Evolutionary conservation across 345 rosid species (phyloP), one percentile per base, ranked within the genome.

Genomic region (Aethionema arabicum): DNA sequence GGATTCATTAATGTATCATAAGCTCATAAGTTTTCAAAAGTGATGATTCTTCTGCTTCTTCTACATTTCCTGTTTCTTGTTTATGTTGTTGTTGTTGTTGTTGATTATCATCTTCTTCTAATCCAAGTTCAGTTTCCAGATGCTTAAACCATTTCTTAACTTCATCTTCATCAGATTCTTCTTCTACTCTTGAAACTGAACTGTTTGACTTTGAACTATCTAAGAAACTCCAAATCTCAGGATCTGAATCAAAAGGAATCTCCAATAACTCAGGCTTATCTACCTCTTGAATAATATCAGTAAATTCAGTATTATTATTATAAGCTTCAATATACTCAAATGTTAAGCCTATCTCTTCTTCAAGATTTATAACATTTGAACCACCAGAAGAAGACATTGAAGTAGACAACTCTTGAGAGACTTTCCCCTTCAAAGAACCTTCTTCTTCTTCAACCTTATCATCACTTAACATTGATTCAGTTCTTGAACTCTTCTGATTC

Each of bases 151-250:
- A 86, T 53, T 72, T 72, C 59, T 42, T 74, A 11, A 68, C 77
- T 43, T 82, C 95, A 35, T 29, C 76, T 0, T 76, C 79, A 33
- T 52, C 67, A 59, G 45, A 56, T 11, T 52, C 15, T 42, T 68
- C 78, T 44, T 66, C 54, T 41, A 41, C 27, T 43, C 66, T 67
- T 32, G 77, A 50, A 54, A 51, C 72, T 11, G 21, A 61, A 69
- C 57, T 60, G 1, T 47, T 74, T 32, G 74, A 30, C 48, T 51
- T 78, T 56, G 84, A 70, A 72, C 56, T 59, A 52, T 86, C 95
- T 4, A 88, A 56, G 85, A 75, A 79, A 65, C 77, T 67, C 96
- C 98, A 91, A 32, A 88, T 83, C 38, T 91, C 91, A 6, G 50
- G 42, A 73, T 83, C 91, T 1, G 75, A 54, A 59, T 80, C 93